These are phyloP conservation scores for Mycena rebaudengoi DNA, from an alignment of 768 basidiomycete genomes.

Conservation along the genomic window DNA sequence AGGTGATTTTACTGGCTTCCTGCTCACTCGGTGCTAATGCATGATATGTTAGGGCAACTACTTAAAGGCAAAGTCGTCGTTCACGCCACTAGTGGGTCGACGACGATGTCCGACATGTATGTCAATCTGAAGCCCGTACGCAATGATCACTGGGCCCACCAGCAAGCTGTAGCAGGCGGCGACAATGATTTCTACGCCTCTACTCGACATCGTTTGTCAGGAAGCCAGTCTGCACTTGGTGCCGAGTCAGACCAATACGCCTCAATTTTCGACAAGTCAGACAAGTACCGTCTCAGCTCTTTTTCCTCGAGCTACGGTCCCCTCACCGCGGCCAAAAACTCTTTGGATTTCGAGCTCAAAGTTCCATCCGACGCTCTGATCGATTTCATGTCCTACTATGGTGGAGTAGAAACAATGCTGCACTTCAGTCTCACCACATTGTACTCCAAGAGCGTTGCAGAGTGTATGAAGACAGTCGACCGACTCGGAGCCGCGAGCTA, in stretches of 20 bases:
- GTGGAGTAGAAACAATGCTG: not conserved
- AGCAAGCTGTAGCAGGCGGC: not conserved
- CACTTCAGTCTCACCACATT: not conserved
- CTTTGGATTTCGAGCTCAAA: conserved; percentile 7
- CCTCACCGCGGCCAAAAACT: not conserved
- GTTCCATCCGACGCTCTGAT: not conserved
- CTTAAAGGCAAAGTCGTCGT: conserved; percentile 13
- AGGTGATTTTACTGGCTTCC: not conserved
- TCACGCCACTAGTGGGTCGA: not conserved
- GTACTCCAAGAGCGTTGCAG: conserved; percentile 3
- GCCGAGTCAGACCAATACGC: not conserved
- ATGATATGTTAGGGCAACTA: conserved; percentile 7
- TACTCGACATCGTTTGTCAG: too few species aligned
- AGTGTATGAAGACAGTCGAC: not conserved
- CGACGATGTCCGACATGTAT: conserved; percentile 4
- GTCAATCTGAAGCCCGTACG: not conserved
- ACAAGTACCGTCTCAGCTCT: not conserved
- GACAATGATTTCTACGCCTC: not conserved
- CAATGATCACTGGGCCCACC: conserved; percentile 2
- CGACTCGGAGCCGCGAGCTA: not conserved
- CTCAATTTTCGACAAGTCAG: not conserved
- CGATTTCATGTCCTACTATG: conserved; percentile 12
- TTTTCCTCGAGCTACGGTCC: not conserved
- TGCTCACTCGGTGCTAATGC: too few species aligned
- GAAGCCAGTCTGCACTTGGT: not conserved